These are phyloP conservation scores for Heliosperma pusillum DNA, from an alignment of 148 eudicot genomes.

Conservation along the genomic window DNA sequence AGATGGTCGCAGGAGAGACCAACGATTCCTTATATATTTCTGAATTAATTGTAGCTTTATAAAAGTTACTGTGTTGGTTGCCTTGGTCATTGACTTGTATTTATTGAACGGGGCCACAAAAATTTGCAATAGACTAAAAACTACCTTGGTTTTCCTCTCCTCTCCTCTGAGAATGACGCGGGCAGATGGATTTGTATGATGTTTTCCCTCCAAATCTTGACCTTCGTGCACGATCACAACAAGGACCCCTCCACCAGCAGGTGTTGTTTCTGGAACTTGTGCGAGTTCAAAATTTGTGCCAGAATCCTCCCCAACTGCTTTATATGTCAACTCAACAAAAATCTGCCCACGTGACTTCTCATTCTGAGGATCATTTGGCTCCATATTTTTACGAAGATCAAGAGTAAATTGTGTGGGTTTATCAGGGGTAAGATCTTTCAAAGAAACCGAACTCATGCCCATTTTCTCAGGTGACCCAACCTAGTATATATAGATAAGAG, in stretches of 20 bases:
- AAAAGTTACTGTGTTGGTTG: background rate
- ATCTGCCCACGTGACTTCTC: conserved; percentile 81
- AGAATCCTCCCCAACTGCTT: conserved; percentile 64
- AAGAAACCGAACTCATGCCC: conserved; percentile 69
- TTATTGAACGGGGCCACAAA: background rate
- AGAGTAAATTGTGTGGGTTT: conserved; percentile 59
- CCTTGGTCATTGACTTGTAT: background rate
- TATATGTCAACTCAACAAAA: conserved; percentile 60
- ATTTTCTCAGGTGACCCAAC: conserved; percentile 83
- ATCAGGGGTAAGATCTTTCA: conserved; percentile 70
- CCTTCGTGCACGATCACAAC: conserved; percentile 68
- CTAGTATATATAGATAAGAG: conserved; percentile 27
- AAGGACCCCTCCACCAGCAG: conserved; percentile 71
- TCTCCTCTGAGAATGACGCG: conserved; percentile 76
- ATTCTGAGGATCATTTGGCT: conserved; percentile 64
- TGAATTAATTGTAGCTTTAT: no score
- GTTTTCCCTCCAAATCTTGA: conserved; percentile 86
- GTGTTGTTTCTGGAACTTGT: conserved; percentile 77
- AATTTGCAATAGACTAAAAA: background rate
- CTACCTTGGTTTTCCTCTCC: conserved; percentile 85
- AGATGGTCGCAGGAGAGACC: background rate
- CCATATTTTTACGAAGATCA: conserved; percentile 58
- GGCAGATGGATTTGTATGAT: conserved; percentile 82
- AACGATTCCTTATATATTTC: no score
- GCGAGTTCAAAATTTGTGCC: conserved; percentile 44